phyloP scores from a whole-genome alignment of 176 grass and related monocot species.

The Musa acuminata region DNA sequence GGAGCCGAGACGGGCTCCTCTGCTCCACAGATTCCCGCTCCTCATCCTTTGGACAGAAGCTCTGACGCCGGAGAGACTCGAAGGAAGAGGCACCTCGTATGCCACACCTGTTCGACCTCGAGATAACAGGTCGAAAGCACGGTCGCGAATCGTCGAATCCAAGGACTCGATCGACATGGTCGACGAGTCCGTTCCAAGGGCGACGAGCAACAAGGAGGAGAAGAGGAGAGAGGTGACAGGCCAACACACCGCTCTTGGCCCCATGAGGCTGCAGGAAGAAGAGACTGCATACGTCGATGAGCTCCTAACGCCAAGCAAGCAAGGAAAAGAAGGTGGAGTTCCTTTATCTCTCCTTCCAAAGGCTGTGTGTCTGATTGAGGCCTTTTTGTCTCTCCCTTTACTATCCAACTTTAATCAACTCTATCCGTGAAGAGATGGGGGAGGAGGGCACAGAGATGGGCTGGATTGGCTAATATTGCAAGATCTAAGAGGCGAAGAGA shows the following conservation, averaged over 20 bases:
- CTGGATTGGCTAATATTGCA: background rate
- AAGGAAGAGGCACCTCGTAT: background rate
- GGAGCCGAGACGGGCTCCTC: background rate
- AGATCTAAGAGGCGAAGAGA: too few species aligned
- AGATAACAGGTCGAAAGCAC: background rate
- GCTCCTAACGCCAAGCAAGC: background rate
- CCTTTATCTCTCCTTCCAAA: background rate
- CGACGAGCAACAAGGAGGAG: background rate
- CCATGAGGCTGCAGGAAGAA: background rate
- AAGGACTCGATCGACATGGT: background rate
- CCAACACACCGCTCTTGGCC: background rate
- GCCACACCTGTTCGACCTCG: background rate
- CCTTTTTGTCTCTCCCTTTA: background rate
- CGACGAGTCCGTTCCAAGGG: background rate
- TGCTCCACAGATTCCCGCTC: slow-evolving; percentile 9
- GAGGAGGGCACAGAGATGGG: background rate
- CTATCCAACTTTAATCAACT: slow-evolving; percentile 3
- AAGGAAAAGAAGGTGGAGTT: background rate
- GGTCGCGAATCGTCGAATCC: slow-evolving; percentile 2
- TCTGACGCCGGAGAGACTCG: slow-evolving; percentile 2
- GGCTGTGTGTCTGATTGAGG: background rate
- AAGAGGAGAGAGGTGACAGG: background rate
- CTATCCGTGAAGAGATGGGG: background rate
- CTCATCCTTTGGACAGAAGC: slow-evolving; percentile 8
- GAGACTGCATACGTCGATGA: background rate